Conservation (phyloP, 164 flowering plant genomes). For the Tinospora cordifolia region DNA sequence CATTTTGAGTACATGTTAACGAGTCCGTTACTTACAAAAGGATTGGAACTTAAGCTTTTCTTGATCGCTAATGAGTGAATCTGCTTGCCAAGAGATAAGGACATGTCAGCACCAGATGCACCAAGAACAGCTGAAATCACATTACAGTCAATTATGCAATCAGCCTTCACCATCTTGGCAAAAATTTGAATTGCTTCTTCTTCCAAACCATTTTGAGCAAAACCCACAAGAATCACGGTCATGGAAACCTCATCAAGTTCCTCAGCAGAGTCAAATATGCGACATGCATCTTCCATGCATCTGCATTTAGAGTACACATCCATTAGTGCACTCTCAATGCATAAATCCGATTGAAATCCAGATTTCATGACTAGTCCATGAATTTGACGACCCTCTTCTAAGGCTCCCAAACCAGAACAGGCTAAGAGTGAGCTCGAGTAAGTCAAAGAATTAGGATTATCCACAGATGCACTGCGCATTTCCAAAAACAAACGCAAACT, state of each 20-base stretch:
- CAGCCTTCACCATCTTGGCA: constrained; percentile 41
- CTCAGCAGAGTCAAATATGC: constrained; percentile 52
- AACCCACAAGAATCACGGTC: constrained; percentile 76
- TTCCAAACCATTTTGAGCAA: constrained; percentile 80
- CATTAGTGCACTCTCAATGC: constrained; percentile 78
- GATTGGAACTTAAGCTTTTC: constrained; percentile 39
- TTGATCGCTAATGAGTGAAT: constrained; percentile 66
- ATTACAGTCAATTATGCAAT: constrained; percentile 50
- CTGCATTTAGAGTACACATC: constrained; percentile 87
- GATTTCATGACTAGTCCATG: constrained; percentile 57
- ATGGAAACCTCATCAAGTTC: constrained; percentile 60
- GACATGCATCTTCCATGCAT: constrained; percentile 51
- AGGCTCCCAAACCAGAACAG: constrained; percentile 59
- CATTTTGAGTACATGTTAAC: constrained; percentile 88
- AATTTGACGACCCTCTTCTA: constrained; percentile 62
- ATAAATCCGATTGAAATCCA: constrained; percentile 54
- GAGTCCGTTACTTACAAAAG: constrained; percentile 70
- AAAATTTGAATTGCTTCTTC: constrained; percentile 67
- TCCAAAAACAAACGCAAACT: constrained; percentile 46
- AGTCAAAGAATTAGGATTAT: constrained; percentile 53
- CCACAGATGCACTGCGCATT: constrained; percentile 41
- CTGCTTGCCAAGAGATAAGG: constrained; percentile 64
- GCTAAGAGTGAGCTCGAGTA: constrained; percentile 54
- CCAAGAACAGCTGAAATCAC: constrained; percentile 77
- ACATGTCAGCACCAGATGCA: constrained; percentile 53